Conservation (phyloP, 73 alveolate species). For the Tetrahymena elliotti region DNA sequence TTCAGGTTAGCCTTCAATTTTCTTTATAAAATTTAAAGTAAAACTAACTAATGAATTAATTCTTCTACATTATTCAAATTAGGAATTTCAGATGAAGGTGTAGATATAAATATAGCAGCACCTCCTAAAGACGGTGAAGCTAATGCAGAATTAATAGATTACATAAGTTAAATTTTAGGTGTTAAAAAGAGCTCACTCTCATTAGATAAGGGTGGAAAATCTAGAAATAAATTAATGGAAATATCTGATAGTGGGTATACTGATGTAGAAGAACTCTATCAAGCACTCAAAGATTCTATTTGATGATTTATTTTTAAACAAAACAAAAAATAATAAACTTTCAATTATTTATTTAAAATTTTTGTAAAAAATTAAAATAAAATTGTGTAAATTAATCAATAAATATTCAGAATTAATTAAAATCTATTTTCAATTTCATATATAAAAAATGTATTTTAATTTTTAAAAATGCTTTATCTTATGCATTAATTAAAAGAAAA, state of each 20-base stretch:
- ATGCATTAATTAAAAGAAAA: no score
- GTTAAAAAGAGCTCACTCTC: slow-evolving; percentile 36
- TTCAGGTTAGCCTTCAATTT: not conserved
- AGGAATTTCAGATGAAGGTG: slow-evolving; percentile 14
- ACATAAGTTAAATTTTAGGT: slow-evolving; percentile 15
- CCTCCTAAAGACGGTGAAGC: slow-evolving; percentile 65
- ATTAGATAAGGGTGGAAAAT: slow-evolving; percentile 32
- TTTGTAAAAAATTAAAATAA: no score
- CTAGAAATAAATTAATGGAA: slow-evolving; percentile 13
- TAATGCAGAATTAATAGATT: slow-evolving; percentile 39
- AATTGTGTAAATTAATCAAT: no score
- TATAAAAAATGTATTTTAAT: no score
- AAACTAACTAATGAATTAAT: not conserved
- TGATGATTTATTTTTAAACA: not conserved
- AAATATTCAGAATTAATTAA: no score
- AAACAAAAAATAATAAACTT: no score
- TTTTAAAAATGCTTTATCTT: no score
- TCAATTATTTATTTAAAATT: no score
- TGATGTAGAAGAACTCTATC: slow-evolving; percentile 6
- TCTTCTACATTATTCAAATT: not conserved
- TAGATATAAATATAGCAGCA: slow-evolving; percentile 48
- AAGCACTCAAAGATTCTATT: slow-evolving; percentile 1
- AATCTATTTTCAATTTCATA: no score
- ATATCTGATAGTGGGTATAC: not conserved
- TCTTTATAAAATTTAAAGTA: not conserved